phyloP scores from a whole-genome alignment of 768 basidiomycete species.

The Russula sp. region DNA sequence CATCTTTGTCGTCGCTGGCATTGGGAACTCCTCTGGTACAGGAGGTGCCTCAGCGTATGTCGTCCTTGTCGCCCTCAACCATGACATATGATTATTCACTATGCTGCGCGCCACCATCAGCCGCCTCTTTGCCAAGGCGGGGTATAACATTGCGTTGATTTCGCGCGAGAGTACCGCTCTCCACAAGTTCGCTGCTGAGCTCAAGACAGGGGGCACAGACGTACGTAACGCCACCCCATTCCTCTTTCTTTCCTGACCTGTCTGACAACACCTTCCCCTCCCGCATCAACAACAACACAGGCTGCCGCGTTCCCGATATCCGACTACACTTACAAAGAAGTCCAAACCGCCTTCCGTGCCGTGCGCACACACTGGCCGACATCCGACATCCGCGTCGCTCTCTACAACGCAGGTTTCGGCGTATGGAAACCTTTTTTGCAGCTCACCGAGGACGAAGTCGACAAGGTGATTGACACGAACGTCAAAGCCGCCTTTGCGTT shows the following conservation, averaged over 20 bases:
- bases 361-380: slow-evolving; percentile 38
- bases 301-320: slow-evolving; percentile 41
- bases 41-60: slow-evolving; percentile 44
- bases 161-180: slow-evolving; percentile 39
- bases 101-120: slow-evolving; percentile 28
- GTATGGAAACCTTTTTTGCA: slow-evolving; percentile 43
- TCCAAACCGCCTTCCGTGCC: slow-evolving; percentile 37
- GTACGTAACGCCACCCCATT: slow-evolving; percentile 29
- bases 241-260: too few relatives aligned
- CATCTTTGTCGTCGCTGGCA: slow-evolving; percentile 43
- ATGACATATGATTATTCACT: background rate
- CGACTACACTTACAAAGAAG: slow-evolving; percentile 36
- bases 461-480: slow-evolving; percentile 36
- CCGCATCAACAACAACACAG: slow-evolving; percentile 28
- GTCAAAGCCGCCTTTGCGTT: slow-evolving; percentile 43
- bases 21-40: slow-evolving; percentile 44
- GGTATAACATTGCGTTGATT: slow-evolving; percentile 44
- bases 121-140: slow-evolving; percentile 41
- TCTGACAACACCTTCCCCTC: background rate
- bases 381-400: slow-evolving; percentile 40
- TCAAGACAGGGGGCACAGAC: slow-evolving; percentile 40
- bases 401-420: slow-evolving; percentile 42
- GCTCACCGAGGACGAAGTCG: slow-evolving; percentile 40
- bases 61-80: slow-evolving; percentile 18
- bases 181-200: slow-evolving; percentile 37